phyloP scores from a whole-genome alignment of 2,329 filamentous ascomycete genomes.

The Gremmenia infestans region DNA sequence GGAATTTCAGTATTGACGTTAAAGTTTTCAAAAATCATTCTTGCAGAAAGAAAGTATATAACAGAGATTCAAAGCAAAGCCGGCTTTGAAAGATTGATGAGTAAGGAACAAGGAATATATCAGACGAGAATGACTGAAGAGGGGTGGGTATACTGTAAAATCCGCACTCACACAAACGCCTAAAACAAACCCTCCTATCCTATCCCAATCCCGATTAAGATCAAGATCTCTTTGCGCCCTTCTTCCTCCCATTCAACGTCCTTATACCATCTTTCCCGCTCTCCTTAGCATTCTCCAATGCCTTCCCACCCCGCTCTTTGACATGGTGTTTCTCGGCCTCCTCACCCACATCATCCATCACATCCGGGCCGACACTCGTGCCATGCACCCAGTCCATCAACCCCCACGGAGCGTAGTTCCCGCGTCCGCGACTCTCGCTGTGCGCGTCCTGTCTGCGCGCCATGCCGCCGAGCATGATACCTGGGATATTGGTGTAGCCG shows the following conservation, averaged over 20 bases:
- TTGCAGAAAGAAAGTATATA: no score
- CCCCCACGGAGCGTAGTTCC: slow-evolving; percentile 59
- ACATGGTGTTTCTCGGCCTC: slow-evolving; percentile 52
- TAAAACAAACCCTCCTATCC: no score
- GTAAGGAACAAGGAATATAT: no score
- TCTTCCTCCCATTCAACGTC: slow-evolving; percentile 22
- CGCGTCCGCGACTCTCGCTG: slow-evolving; percentile 49
- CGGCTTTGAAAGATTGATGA: no score
- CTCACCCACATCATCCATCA: slow-evolving; percentile 48
- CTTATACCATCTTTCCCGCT: slow-evolving; percentile 33
- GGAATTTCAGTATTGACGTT: no score
- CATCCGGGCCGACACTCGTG: slow-evolving; percentile 49
- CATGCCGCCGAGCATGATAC: slow-evolving; percentile 48
- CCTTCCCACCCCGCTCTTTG: slow-evolving; percentile 36
- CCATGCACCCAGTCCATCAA: slow-evolving; percentile 57
- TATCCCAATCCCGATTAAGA: not conserved
- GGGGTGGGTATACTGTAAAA: no score
- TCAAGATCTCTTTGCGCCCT: slow-evolving; percentile 18
- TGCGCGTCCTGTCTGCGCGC: slow-evolving; percentile 49
- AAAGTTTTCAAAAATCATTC: no score
- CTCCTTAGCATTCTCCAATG: slow-evolving; percentile 31
- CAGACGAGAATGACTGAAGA: no score
- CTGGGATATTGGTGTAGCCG: slow-evolving; percentile 57
- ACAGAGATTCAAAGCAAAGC: no score
- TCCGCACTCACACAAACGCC: no score